Percentiles rank a stretch among this genome's conserved stretches.
These are phyloP conservation scores for Euphorbia peplus DNA, from an alignment of 345 rosid species.

Conservation along the genomic window DNA sequence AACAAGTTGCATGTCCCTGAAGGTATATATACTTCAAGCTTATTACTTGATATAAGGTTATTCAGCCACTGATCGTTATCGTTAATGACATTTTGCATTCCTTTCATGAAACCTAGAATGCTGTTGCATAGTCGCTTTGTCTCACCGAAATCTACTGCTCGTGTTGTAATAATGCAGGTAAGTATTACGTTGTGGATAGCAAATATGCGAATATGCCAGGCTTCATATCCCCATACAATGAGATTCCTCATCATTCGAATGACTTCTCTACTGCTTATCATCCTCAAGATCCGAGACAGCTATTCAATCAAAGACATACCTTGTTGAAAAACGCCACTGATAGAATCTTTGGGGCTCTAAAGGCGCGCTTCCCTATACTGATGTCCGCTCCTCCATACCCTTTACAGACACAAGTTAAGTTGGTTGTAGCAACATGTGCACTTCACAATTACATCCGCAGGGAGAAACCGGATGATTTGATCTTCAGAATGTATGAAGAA, in stretches of 20 bases:
- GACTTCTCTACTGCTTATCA: conserved; percentile 43
- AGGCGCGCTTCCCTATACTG: conserved; percentile 79
- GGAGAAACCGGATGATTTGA: conserved; percentile 72
- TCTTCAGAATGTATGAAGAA: conserved; percentile 53
- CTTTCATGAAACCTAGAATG: background rate
- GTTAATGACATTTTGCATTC: conserved; percentile 5
- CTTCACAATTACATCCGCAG: conserved; percentile 69
- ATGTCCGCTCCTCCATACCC: conserved; percentile 89
- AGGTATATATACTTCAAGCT: conserved; percentile 39
- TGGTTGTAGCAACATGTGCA: conserved; percentile 81
- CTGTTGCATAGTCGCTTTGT: background rate
- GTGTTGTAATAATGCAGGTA: conserved; percentile 46
- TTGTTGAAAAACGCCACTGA: conserved; percentile 45
- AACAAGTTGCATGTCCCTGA: conserved; percentile 66
- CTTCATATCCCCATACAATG: conserved; percentile 65
- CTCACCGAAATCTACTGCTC: conserved; percentile 1
- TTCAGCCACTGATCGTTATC: background rate
- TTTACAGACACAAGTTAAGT: conserved; percentile 75
- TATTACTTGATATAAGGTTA: background rate
- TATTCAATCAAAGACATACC: conserved; percentile 77
- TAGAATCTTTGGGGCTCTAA: conserved; percentile 62
- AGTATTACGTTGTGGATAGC: conserved; percentile 70
- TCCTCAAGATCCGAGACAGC: conserved; percentile 57
- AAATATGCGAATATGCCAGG: conserved; percentile 68
- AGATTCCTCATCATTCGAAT: conserved; percentile 36